Evolutionary conservation across 768 basidiomycete genomes (phyloP).

Genomic region (Guyanaporus albipodus): DNA sequence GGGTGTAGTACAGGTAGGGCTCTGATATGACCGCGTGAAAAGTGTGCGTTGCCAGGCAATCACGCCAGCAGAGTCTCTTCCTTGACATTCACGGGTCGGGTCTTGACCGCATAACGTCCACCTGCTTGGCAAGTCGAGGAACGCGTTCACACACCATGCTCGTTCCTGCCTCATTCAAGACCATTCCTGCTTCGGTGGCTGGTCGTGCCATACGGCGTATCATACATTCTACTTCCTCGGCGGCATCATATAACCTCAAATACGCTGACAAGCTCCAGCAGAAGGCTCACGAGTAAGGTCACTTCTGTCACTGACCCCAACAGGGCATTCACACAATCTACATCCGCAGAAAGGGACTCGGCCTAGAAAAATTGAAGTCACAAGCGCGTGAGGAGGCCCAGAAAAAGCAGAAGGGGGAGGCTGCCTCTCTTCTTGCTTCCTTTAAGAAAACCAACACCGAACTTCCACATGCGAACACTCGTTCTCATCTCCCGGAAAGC

Average conservation of each 20-base stretch:
- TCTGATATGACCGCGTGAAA: too few species aligned
- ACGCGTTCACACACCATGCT: too few species aligned
- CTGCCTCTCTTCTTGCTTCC: slow-evolving; percentile 11
- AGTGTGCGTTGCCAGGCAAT: too few species aligned
- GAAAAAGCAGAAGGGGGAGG: slow-evolving; percentile 29
- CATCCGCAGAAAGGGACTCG: slow-evolving; percentile 42
- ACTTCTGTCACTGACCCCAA: slow-evolving; percentile 14
- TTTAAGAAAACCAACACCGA: slow-evolving; percentile 11
- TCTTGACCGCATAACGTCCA: too few species aligned
- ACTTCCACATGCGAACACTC: slow-evolving; percentile 6
- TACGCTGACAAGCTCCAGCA: slow-evolving; percentile 69
- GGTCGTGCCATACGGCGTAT: too few species aligned
- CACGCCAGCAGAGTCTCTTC: too few species aligned
- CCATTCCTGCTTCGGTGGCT: too few species aligned
- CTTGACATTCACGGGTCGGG: too few species aligned
- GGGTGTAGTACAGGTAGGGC: too few species aligned
- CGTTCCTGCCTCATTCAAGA: too few species aligned
- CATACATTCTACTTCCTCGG: slow-evolving; percentile 7
- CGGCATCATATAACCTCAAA: slow-evolving; percentile 38
- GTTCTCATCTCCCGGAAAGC: background rate
- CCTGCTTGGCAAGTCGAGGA: too few species aligned
- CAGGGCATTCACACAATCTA: slow-evolving; percentile 9
- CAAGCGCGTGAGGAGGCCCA: slow-evolving; percentile 29
- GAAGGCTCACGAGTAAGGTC: slow-evolving; percentile 59
- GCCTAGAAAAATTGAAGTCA: slow-evolving; percentile 33